phyloP scores from a whole-genome alignment of 306 rosid genomes.

The Fagus crenata region DNA sequence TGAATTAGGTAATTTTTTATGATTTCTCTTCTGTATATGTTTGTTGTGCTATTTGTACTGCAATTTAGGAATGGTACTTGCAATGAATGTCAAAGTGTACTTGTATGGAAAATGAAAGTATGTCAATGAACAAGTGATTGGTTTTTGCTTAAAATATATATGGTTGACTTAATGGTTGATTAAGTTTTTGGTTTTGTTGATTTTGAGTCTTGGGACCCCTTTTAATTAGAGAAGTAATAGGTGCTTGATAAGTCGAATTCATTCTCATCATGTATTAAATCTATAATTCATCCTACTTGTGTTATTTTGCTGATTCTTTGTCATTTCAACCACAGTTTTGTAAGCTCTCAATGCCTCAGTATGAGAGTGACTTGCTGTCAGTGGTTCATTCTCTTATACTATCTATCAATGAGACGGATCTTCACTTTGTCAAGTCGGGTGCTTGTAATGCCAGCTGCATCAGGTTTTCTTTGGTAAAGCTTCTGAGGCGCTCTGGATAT shows the following conservation, averaged over 20 bases:
- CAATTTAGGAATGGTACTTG: not conserved
- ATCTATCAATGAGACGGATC: constrained; percentile 61
- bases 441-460: constrained; percentile 85
- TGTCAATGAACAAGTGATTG: not conserved
- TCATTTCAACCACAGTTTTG: constrained; percentile 50
- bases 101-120: not conserved
- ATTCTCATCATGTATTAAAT: not conserved
- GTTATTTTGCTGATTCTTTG: constrained; percentile 16
- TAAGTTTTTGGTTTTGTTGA: not conserved
- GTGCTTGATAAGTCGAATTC: not conserved
- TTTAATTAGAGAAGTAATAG: not conserved
- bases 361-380: constrained; percentile 66
- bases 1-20: no score
- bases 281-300: not conserved
- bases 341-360: constrained; percentile 59
- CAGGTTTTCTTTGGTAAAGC: constrained; percentile 76
- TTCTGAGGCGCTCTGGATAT: constrained; percentile 72
- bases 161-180: not conserved
- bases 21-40: no score
- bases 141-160: not conserved
- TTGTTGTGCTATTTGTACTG: not conserved
- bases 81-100: not conserved
- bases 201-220: not conserved
- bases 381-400: constrained; percentile 69
- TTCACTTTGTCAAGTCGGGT: constrained; percentile 53